Percentiles rank a stretch among this genome's conserved stretches.
phyloP scores from a whole-genome alignment of 179 eudicot species.

The Drosera spatulata region DNA sequence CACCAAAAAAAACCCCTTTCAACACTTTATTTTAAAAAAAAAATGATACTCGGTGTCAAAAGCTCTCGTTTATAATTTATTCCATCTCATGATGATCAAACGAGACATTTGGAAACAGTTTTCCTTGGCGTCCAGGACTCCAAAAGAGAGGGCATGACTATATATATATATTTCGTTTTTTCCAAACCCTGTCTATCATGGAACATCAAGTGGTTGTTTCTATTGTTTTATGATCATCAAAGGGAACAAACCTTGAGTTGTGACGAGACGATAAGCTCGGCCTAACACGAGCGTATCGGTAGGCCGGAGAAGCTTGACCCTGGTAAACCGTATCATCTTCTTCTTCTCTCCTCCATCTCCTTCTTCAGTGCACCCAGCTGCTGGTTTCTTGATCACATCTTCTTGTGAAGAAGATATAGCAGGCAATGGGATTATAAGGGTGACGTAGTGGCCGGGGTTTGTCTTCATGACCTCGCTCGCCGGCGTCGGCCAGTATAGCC shows the following conservation, averaged over 20 bases:
- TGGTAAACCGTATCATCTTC: slow-evolving; percentile 52
- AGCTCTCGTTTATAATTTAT: no score
- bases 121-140: neutral
- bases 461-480: slow-evolving; percentile 74
- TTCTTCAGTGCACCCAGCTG: no score
- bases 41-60: no score
- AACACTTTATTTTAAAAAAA: neutral
- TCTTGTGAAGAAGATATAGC: neutral
- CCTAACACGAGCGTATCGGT: slow-evolving; percentile 76
- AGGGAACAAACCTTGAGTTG: slow-evolving; percentile 59
- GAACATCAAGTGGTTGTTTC: no score
- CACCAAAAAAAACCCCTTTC: neutral
- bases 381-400: no score
- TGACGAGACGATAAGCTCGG: slow-evolving; percentile 78
- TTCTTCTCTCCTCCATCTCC: neutral
- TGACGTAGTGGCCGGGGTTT: slow-evolving; percentile 90
- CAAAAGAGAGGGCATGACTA: neutral
- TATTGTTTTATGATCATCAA: no score
- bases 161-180: neutral
- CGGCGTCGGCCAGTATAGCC: slow-evolving; percentile 65
- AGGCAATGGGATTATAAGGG: slow-evolving; percentile 74
- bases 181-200: no score
- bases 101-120: no score
- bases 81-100: no score
- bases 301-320: slow-evolving; percentile 86